phyloP scores from a whole-genome alignment of 768 basidiomycete species.

The Tulasnella sp. region DNA sequence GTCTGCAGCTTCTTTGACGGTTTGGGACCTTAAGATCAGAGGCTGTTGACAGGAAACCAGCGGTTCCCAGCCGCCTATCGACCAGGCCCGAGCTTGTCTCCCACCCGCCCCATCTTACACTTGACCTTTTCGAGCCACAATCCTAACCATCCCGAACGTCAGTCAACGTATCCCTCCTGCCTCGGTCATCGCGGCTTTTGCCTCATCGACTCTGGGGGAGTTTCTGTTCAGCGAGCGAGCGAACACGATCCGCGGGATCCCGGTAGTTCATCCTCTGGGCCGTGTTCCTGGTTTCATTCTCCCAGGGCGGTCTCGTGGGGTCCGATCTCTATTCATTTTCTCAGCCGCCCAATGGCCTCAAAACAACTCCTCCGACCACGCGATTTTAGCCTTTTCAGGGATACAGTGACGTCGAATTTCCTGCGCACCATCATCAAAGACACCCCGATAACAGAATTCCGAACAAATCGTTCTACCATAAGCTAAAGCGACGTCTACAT shows the following conservation, averaged over 20 bases:
- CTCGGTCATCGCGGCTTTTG: background rate
- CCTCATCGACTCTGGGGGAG: background rate
- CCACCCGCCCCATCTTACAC: background rate
- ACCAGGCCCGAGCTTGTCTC: background rate
- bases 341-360: background rate
- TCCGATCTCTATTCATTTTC: background rate
- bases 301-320: background rate
- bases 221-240: background rate
- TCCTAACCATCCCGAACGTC: background rate
- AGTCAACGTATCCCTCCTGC: background rate
- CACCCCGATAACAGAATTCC: background rate
- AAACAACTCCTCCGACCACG: background rate
- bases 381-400: slow-evolving; percentile 3
- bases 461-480: background rate
- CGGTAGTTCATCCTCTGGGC: background rate
- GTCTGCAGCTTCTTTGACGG: background rate
- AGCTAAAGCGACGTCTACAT: background rate
- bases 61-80: background rate
- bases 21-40: background rate
- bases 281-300: background rate
- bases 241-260: background rate
- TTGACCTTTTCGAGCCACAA: background rate
- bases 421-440: background rate
- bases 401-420: background rate
- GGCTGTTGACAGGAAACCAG: background rate